Evolutionary conservation across 331 rosid genomes (phyloP).

Genomic region (Prunus yedoensis): DNA sequence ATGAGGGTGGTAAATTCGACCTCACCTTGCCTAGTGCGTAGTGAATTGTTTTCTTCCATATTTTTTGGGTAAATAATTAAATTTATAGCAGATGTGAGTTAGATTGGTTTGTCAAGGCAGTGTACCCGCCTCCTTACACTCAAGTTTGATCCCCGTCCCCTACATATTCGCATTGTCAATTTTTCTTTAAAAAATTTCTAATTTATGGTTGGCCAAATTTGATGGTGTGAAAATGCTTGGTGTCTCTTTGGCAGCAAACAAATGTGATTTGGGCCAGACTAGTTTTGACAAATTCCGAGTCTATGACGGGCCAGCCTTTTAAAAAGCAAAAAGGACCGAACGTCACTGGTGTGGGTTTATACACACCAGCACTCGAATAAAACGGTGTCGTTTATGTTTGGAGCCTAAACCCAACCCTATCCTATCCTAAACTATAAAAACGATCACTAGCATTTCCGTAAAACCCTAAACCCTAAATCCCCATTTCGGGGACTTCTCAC

Average conservation of each 20-base stretch:
- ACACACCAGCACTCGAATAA: background rate
- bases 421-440: background rate
- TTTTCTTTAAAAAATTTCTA: background rate
- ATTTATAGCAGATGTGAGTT: no score
- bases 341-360: background rate
- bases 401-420: conserved; percentile 2
- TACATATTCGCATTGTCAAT: no score
- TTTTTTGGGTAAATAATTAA: no score
- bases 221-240: background rate
- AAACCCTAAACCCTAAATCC: conserved; percentile 33
- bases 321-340: background rate
- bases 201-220: background rate
- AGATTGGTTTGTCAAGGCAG: no score
- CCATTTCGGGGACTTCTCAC: conserved; percentile 2
- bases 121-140: no score
- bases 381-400: background rate
- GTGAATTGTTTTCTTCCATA: no score
- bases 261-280: no score
- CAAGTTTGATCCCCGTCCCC: no score
- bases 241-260: background rate
- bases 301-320: no score
- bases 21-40: no score
- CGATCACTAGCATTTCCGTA: background rate
- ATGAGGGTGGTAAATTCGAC: no score
- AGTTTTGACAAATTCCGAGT: no score